Evolutionary conservation across 2,329 filamentous ascomycete genomes (phyloP), one percentile per base, ranked within the genome.

Genomic region (Gnomoniopsis smithogilvyi): DNA sequence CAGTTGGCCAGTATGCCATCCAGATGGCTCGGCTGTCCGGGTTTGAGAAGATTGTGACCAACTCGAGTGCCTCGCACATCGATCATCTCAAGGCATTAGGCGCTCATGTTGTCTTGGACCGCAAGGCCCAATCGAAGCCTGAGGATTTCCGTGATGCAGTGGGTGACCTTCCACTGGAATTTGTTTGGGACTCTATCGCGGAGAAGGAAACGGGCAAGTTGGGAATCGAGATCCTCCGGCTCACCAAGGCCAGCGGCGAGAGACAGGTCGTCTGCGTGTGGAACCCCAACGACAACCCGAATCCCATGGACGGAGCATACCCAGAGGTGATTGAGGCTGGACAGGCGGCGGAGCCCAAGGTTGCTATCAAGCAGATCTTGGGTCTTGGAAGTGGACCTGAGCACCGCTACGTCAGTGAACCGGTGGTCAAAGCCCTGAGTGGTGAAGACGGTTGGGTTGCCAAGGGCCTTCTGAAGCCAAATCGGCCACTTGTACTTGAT

Each of bases 1-100:
- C 69, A 46, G 76, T 80, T 2, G 78, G 78, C 4, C 69, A 71
- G 62, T 74, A 72, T 54, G 75, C 74, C 2, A 71, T 79, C 6
- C 77, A 80, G 62, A 70, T 80, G 7, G 73, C 74, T 17, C 62
- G 67, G 2, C 70, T 71, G 1, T 71, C 74, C 6, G 78, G 78
- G 6, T 77, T 74, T 58, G 68, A 74, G 24, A 76, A 80, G 11
- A 56, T 78, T 14, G 65, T 71, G 6, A 77, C 74, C 3, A 68
- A 70, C 1, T 73, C 72, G 1, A 47, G 45, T 21, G 63, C 68
- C 2, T 70, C 67, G 55, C 78, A 78, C 62, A 73, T 74, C 30
- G 70, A 58, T 17, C 64, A 66, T 53, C 51, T 62, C 26, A 59
- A 63, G 59, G 59, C 62, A 50, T 60, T 67, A 64, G 51, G 51